Percentiles rank a stretch among this genome's conserved stretches.
Evolutionary conservation across 306 rosid species (phyloP).

Genomic region (Corylus americana): DNA sequence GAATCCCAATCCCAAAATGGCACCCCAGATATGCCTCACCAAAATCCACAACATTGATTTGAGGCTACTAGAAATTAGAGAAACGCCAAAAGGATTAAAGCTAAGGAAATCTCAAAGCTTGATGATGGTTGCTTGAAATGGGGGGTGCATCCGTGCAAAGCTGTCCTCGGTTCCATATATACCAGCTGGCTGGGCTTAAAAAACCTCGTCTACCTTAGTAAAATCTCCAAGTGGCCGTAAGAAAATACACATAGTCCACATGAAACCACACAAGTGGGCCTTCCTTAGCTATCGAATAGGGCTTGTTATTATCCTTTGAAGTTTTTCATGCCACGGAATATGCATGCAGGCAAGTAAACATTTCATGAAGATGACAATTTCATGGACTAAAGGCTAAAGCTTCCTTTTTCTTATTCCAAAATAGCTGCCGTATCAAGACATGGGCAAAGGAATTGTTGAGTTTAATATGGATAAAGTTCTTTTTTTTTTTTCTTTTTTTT

Average conservation of each 20-base stretch:
- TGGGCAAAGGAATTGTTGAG: no score
- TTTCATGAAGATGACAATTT: no score
- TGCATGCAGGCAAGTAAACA: no score
- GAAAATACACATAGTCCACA: neutral
- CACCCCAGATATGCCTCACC: neutral
- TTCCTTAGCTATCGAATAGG: neutral
- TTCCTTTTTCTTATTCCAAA: no score
- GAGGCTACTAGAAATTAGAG: neutral
- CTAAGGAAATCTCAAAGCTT: slow-evolving; percentile 18
- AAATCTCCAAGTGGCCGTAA: slow-evolving; percentile 1
- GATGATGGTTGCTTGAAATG: slow-evolving; percentile 20
- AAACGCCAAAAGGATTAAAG: neutral
- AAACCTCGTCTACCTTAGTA: neutral
- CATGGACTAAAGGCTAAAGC: no score
- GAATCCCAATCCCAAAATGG: neutral
- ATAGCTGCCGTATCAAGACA: no score
- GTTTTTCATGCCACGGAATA: no score
- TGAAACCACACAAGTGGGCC: slow-evolving; percentile 9
- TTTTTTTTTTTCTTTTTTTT: no score
- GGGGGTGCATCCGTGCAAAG: slow-evolving; percentile 16
- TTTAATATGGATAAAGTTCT: no score
- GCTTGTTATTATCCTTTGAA: neutral
- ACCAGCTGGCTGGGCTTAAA: slow-evolving; percentile 20
- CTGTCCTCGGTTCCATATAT: slow-evolving; percentile 35
- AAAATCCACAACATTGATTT: neutral